A percentile compares a stretch with the other conserved stretches of the same genome.
These are phyloP conservation scores for Physcomitrellopsis africana DNA, from an alignment of 225 moss, liverwort and hornwort genomes.

Conservation along the genomic window DNA sequence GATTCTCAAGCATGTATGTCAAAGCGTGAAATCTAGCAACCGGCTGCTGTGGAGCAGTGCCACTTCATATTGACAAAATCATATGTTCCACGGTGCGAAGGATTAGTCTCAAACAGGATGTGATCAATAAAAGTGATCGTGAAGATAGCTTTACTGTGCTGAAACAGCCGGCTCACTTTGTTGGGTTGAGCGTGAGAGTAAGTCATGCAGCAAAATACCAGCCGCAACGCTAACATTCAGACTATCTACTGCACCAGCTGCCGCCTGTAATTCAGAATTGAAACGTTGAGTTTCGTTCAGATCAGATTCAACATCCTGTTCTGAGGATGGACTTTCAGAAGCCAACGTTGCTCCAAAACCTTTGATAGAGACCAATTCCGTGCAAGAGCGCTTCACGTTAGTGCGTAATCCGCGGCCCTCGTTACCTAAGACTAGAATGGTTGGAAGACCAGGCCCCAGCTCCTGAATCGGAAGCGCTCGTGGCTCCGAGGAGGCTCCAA, in stretches of 20 bases:
- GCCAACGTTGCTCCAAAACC: slow-evolving; percentile 27
- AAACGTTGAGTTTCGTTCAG: slow-evolving; percentile 29
- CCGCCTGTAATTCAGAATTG: slow-evolving; percentile 43
- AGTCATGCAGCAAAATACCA: slow-evolving; percentile 87
- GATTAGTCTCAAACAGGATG: neutral
- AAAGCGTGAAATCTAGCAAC: neutral
- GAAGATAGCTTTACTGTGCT: slow-evolving; percentile 31
- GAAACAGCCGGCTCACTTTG: slow-evolving; percentile 19
- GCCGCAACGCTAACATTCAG: slow-evolving; percentile 98
- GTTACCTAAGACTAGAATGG: slow-evolving; percentile 88
- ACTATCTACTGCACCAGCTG: slow-evolving; percentile 80
- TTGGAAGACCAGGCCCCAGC: slow-evolving; percentile 70
- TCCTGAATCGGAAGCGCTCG: slow-evolving; percentile 62
- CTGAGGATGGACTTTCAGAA: slow-evolving; percentile 20
- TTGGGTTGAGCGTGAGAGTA: slow-evolving; percentile 55
- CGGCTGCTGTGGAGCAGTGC: neutral
- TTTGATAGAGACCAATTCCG: slow-evolving; percentile 68
- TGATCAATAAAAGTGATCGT: neutral
- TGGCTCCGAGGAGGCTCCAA: slow-evolving; percentile 77
- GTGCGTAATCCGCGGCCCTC: slow-evolving; percentile 94
- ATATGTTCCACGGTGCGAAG: neutral
- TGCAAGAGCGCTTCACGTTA: slow-evolving; percentile 88
- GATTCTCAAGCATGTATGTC: neutral
- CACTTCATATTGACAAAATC: neutral
- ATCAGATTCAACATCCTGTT: slow-evolving; percentile 35